phyloP scores from a whole-genome alignment of 2,329 filamentous ascomycete genomes.

The Scedosporium apiospermum region DNA sequence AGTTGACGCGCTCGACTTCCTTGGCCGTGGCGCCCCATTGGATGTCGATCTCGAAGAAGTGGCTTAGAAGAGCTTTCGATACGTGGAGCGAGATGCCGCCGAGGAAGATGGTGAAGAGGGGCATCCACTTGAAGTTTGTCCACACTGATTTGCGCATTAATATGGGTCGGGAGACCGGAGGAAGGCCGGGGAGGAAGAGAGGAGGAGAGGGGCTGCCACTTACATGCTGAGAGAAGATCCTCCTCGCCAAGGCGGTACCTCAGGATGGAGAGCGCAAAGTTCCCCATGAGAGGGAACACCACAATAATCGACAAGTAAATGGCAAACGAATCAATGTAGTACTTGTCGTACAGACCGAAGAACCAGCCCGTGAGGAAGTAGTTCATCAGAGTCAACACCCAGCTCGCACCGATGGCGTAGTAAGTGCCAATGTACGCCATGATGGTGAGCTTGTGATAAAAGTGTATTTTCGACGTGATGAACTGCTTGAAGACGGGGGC shows the following conservation, averaged over 20 bases:
- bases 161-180: neutral
- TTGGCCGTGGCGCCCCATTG: constrained; percentile 49
- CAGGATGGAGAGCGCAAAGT: constrained; percentile 50
- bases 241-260: constrained; percentile 51
- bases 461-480: constrained; percentile 48
- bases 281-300: constrained; percentile 55
- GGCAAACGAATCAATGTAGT: constrained; percentile 58
- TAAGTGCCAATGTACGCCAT: constrained; percentile 63
- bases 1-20: constrained; percentile 45
- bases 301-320: constrained; percentile 54
- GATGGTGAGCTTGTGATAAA: constrained; percentile 62
- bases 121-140: constrained; percentile 54
- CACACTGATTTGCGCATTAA: constrained; percentile 19
- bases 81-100: constrained; percentile 34
- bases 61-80: constrained; percentile 28
- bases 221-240: constrained; percentile 28
- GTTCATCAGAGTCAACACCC: constrained; percentile 58
- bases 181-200: constrained; percentile 1
- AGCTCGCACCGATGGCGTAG: constrained; percentile 59
- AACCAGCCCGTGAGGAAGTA: constrained; percentile 66
- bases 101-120: constrained; percentile 38
- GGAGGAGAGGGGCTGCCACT: constrained; percentile 19
- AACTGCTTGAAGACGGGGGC: constrained; percentile 55
- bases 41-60: constrained; percentile 33
- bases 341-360: constrained; percentile 56